Evolutionary conservation across 192 early-diverging fungal species (phyloP).

Genomic region (Globomyces pollinis-pini): DNA sequence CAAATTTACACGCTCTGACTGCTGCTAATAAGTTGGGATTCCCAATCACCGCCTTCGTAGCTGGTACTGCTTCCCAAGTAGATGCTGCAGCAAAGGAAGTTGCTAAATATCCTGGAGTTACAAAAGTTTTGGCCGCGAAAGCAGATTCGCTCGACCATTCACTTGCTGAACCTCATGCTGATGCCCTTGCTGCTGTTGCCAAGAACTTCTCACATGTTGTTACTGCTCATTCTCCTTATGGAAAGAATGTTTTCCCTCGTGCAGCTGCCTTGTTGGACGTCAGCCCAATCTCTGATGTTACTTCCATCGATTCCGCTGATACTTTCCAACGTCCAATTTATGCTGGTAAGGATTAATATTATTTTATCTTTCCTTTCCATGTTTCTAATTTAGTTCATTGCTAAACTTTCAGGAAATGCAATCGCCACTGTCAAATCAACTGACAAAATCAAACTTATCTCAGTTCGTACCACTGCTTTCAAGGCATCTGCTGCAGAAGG

Average conservation of each 20-base stretch:
- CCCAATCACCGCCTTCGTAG: conserved; percentile 82
- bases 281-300: conserved; percentile 84
- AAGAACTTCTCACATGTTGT: conserved; percentile 83
- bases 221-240: conserved; percentile 78
- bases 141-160: conserved; percentile 67
- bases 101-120: conserved; percentile 58
- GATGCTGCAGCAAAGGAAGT: conserved; percentile 56
- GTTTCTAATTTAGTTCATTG: conserved; percentile 21
- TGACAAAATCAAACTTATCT: conserved; percentile 80
- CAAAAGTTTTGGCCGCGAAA: conserved; percentile 82
- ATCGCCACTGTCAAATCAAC: conserved; percentile 90
- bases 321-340: conserved; percentile 96
- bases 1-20: conserved; percentile 79
- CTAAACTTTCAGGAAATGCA: no score
- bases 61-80: conserved; percentile 44
- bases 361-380: not conserved
- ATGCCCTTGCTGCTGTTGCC: conserved; percentile 60
- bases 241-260: conserved; percentile 93
- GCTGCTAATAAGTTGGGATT: conserved; percentile 77
- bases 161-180: conserved; percentile 74
- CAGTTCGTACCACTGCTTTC: conserved; percentile 88
- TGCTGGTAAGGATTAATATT: conserved; percentile 75
- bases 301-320: conserved; percentile 65
- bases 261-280: conserved; percentile 87
- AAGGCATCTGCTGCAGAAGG: conserved; percentile 53